phyloP scores from a whole-genome alignment of 2,329 filamentous ascomycete species.

The Talaromyces sp. region DNA sequence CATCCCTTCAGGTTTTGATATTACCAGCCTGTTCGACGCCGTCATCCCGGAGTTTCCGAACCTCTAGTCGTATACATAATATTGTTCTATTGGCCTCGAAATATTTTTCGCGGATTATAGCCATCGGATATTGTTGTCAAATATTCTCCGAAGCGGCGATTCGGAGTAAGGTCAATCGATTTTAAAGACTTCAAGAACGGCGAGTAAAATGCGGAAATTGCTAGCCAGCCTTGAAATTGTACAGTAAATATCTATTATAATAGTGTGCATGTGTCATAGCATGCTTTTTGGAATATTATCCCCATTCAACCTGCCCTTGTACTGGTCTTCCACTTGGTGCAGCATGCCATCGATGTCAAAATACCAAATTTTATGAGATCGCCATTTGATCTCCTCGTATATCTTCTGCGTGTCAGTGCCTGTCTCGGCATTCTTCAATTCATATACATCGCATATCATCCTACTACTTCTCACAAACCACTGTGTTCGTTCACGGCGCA shows the following conservation, averaged over 20 bases:
- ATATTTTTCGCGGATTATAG: too few relatives aligned
- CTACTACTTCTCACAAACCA: slow-evolving; percentile 48
- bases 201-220: background rate
- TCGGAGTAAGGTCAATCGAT: too few relatives aligned
- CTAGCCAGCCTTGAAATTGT: background rate
- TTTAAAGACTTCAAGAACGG: background rate
- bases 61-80: background rate
- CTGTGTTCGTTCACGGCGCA: slow-evolving; percentile 46
- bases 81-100: background rate
- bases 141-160: too few relatives aligned
- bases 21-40: slow-evolving; percentile 12
- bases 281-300: background rate
- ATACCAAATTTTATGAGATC: slow-evolving; percentile 31
- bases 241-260: background rate
- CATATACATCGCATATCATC: slow-evolving; percentile 33
- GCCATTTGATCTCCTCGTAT: slow-evolving; percentile 16
- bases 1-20: slow-evolving; percentile 11
- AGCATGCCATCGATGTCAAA: slow-evolving; percentile 29
- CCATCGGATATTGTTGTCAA: too few relatives aligned
- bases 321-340: background rate
- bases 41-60: slow-evolving; percentile 12
- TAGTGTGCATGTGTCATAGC: background rate
- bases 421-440: slow-evolving; percentile 22
- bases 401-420: slow-evolving; percentile 23
- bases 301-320: background rate